Evolutionary conservation across 2,329 filamentous ascomycete genomes (phyloP).

Genomic region (Monosporascus sp.): DNA sequence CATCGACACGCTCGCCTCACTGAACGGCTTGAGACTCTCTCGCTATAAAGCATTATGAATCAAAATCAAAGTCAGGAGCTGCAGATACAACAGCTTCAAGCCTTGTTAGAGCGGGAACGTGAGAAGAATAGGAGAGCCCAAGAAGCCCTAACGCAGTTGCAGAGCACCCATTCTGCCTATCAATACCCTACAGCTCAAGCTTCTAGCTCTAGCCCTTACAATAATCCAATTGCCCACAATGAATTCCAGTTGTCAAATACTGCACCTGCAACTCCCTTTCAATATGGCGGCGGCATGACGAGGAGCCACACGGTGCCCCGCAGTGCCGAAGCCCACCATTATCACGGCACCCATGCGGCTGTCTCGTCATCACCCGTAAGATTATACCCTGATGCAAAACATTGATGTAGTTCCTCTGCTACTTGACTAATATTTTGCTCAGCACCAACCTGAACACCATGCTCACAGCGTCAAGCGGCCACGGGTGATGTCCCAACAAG

Average conservation of each 20-base stretch:
- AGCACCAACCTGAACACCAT: constrained; percentile 19
- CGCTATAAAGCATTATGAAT: constrained; percentile 17
- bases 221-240: constrained; percentile 16
- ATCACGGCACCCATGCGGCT: constrained; percentile 10
- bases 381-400: constrained; percentile 7
- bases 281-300: constrained; percentile 18
- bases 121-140: constrained; percentile 19
- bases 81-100: constrained; percentile 21
- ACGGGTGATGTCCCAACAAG: constrained; percentile 30
- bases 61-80: constrained; percentile 17
- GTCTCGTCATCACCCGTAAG: constrained; percentile 23
- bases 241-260: constrained; percentile 24
- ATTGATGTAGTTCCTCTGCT: constrained; percentile 5
- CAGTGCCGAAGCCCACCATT: constrained; percentile 18
- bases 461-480: constrained; percentile 26
- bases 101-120: constrained; percentile 17
- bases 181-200: constrained; percentile 17
- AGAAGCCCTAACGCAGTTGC: constrained; percentile 18
- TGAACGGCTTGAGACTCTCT: constrained; percentile 7
- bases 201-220: constrained; percentile 15
- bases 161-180: constrained; percentile 14
- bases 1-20: constrained; percentile 9
- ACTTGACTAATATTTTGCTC: constrained; percentile 14
- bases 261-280: constrained; percentile 12
- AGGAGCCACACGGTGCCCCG: constrained; percentile 25